Evolutionary conservation across 192 early-diverging fungal species (phyloP), one percentile per base, ranked within the genome.

Genomic region (Linnemannia elongata): DNA sequence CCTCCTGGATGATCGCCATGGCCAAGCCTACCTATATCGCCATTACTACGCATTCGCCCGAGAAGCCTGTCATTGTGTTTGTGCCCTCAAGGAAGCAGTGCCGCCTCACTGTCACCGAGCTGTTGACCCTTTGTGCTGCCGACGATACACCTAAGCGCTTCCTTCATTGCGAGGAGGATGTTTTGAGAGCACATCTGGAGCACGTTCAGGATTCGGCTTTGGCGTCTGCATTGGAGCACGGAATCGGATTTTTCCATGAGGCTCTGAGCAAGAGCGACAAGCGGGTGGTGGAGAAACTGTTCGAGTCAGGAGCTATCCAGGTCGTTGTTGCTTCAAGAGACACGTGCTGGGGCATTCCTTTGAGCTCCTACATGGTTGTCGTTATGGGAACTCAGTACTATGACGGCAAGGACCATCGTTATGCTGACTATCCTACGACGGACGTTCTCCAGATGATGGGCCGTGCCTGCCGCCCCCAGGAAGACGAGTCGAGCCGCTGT

Each of bases 401-500:
- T 88, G 92, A 96, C 74, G 98, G 97, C 30, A 96, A 96, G 85
- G 97, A 98, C 85, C 98, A 99, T 83, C 94, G 97, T 15, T 99
- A 99, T 92, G 93, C 94, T 0, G 99, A 99, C 82, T 99, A 98
- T 85, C 92, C 96, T 13, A 96, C 99, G 33, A 96, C 97, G 1
- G 99, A 99, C 74, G 95, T 99, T 60, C 89, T 99, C 76, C 97
- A 99, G 89, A 99, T 99, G 99, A 96, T 99, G 94, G 99, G 99
- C 8, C 92, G 97, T 20, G 97, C 98, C 6, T 94, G 95, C 27
- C 88, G 93, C 8, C 94, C 95, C 39, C 76, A 85, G 22, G 78
- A 91, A 13, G 94, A 94, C 77, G 89, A 93, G 41, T 91, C 92
- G 54, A 97, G 95, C 2, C 88, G 91, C 33, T 97, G 97, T 77